A percentile compares a stretch with the other conserved stretches of the same genome.
Conservation (phyloP, 306 rosid species). For the Inga oerstediana region DNA sequence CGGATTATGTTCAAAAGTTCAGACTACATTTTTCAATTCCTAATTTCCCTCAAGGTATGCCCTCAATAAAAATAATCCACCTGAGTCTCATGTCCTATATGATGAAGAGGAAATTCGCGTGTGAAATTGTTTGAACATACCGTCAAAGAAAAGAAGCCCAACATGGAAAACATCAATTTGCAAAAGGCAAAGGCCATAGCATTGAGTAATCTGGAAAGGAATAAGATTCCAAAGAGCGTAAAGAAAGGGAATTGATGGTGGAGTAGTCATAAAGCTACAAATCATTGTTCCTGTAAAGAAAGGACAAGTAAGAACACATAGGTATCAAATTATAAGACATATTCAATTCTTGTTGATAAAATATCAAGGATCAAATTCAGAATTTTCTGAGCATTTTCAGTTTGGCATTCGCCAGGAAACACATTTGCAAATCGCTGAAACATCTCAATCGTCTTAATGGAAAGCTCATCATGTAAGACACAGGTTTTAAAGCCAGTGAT, state of each 20-base stretch:
- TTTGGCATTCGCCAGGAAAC: conserved; percentile 14
- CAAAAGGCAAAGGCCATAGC: background rate
- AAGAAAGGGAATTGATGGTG: conserved; percentile 28
- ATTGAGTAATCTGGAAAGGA: conserved; percentile 47
- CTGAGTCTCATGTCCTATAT: background rate
- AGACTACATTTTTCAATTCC: background rate
- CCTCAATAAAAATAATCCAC: background rate
- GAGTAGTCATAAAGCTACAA: conserved; percentile 59
- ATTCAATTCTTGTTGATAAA: background rate
- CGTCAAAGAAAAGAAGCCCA: conserved; percentile 39
- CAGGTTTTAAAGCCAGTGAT: conserved; percentile 49
- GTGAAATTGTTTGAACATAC: background rate
- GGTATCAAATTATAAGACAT: background rate
- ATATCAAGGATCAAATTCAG: background rate
- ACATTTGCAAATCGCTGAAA: conserved; percentile 10
- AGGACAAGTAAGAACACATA: conserved; percentile 29
- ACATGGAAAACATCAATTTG: conserved; percentile 25
- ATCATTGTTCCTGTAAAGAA: conserved; percentile 36
- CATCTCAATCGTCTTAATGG: conserved; percentile 40
- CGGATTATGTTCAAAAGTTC: background rate
- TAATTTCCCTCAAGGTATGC: background rate
- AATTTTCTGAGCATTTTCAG: background rate
- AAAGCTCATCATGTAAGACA: conserved; percentile 44
- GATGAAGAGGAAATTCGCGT: background rate
- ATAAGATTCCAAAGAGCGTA: conserved; percentile 52